phyloP scores from a whole-genome alignment of 2,329 filamentous ascomycete genomes.

The Neocucurbitaria cava region DNA sequence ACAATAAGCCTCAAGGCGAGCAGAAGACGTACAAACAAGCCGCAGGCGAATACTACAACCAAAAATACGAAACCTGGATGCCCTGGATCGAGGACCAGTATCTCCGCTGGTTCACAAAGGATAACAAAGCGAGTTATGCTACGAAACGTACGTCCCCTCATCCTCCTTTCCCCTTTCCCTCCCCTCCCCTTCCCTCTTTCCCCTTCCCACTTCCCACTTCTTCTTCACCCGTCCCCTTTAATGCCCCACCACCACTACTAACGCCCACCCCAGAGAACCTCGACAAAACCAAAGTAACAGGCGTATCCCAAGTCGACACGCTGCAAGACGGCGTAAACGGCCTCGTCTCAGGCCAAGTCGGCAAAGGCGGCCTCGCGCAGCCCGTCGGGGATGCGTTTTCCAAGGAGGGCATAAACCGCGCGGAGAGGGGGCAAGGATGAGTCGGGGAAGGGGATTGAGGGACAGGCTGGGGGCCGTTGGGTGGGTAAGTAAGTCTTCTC shows the following conservation, averaged over 20 bases:
- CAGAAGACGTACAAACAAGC: conserved; percentile 43
- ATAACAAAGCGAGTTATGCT: conserved; percentile 77
- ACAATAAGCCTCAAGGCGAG: conserved; percentile 7
- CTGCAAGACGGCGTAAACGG: conserved; percentile 72
- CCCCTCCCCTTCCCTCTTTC: neutral
- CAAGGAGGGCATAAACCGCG: conserved; percentile 70
- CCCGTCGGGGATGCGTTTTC: conserved; percentile 68
- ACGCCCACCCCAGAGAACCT: conserved; percentile 62
- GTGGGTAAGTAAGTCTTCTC: conserved; percentile 27
- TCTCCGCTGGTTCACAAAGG: conserved; percentile 74
- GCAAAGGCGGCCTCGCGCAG: conserved; percentile 71
- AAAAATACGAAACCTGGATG: conserved; percentile 77
- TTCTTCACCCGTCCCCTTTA: neutral
- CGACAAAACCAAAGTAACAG: conserved; percentile 73
- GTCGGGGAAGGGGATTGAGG: conserved; percentile 57
- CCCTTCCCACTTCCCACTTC: neutral
- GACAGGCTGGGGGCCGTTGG: conserved; percentile 43
- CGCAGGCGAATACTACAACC: conserved; percentile 65
- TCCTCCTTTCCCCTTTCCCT: neutral
- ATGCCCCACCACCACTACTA: neutral
- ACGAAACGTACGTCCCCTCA: conserved; percentile 64
- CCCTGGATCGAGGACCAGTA: conserved; percentile 79
- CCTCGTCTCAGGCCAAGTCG: conserved; percentile 68
- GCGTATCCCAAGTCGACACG: conserved; percentile 69
- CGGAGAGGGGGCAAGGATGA: conserved; percentile 71